Evolutionary conservation across 805 yeast species (phyloP).

Genomic region (Brettanomyces nanus): DNA sequence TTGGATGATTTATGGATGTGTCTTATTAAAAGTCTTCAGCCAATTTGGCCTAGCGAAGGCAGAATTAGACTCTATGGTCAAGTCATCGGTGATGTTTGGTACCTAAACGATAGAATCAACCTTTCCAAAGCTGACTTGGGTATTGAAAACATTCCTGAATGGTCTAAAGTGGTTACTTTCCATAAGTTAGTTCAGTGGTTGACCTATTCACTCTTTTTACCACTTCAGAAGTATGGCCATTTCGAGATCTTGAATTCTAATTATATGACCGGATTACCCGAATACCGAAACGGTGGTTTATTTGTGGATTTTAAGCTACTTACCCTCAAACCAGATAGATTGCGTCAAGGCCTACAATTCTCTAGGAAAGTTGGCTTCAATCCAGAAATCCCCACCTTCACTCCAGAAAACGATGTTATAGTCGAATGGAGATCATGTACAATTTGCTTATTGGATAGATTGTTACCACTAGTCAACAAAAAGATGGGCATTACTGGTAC

Average conservation of each 20-base stretch:
- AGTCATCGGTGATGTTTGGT: constrained; percentile 60
- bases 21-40: constrained; percentile 45
- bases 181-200: constrained; percentile 65
- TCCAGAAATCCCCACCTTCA: constrained; percentile 37
- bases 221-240: constrained; percentile 39
- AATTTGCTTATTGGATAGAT: constrained; percentile 45
- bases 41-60: constrained; percentile 55
- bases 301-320: constrained; percentile 49
- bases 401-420: constrained; percentile 49
- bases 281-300: constrained; percentile 58
- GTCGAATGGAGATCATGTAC: constrained; percentile 65
- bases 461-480: constrained; percentile 44
- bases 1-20: constrained; percentile 44
- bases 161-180: constrained; percentile 44
- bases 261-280: constrained; percentile 50
- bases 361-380: constrained; percentile 23
- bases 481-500: constrained; percentile 28
- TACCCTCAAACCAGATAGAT: constrained; percentile 34
- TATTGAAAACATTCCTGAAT: constrained; percentile 22
- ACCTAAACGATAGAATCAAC: constrained; percentile 26
- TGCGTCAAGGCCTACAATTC: constrained; percentile 30
- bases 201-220: constrained; percentile 50
- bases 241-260: constrained; percentile 31
- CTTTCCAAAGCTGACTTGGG: constrained; percentile 13
- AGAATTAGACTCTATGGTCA: constrained; percentile 42